Evolutionary conservation across 2,329 filamentous ascomycete genomes (phyloP), one percentile per base, ranked within the genome.

Genomic region (Aspergillus quadricinctus): DNA sequence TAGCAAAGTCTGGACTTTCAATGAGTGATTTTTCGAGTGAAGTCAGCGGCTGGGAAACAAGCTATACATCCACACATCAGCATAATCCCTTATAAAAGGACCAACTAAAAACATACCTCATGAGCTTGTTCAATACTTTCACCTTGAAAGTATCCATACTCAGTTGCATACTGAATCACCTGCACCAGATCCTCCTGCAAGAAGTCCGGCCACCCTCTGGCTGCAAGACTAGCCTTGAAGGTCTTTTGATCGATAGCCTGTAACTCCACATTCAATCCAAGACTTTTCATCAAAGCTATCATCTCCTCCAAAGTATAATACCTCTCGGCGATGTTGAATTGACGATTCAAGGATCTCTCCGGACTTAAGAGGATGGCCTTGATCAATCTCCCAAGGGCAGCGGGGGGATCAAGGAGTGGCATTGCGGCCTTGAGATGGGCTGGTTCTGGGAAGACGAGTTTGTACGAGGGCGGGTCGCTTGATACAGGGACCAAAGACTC

Each of bases 111-210:
- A 17, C 21, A 28, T 52, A 56, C 54, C 50, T 52, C 27, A 14
- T 50, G 35, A 10, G 17, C 37, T 11, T 48, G 25, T 48, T 53
- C 50, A 28, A 53, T 28, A 1, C 37, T 41, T 1, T 53, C 76
- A 28, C 77, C 77, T n/a, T 75, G 76, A 61, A 75, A 83, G 59
- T 83, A 83, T 0, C 80, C 80, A 51, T 74, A 79, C 49, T 79
- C 73, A 52, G 75, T 69, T 59, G 83, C 68, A 51, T 83, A 70
- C 31, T 75, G 67, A 69, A 81, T 77, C 57, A 82, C 83, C 68
- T 83, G 76, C 40, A 78, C 66, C 66, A 83, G 50, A 66, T 83
- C 81, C 52, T 80, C 72, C 21, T 74, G 72, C 61, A 72, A 69
- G 25, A 72, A 69, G 9, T 75, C 72, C 1, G 77, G 74, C 60